Evolutionary conservation across 2,329 filamentous ascomycete species (phyloP), one percentile per base, ranked within the genome.

Genomic region (Rhynchosporium secalis): DNA sequence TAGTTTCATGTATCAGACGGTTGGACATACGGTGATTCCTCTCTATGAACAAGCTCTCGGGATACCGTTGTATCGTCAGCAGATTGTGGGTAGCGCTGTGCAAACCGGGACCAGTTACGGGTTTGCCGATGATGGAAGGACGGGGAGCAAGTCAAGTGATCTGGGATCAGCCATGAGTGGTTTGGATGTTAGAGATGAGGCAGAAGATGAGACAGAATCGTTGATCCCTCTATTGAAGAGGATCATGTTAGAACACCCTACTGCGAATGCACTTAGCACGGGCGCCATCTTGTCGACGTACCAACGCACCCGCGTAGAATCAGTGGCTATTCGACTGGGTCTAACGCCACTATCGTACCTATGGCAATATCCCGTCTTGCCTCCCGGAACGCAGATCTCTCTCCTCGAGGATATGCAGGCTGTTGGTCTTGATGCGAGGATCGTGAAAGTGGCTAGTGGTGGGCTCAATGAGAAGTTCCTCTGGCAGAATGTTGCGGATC

Each of bases 1-100:
- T 76, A 97, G 93, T 78, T 98, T 95, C 86, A 99, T 99, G 95
- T 99, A 98, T 80, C 95, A 99, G 80, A 99, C 95, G 3, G 91
- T 97, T 64, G 95, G 95, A 12, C 92, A 98, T 76, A 83, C 86
- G 62, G 80, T 97, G 20, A 88, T 98, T 62, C 92, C 93, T 2
- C 82, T 96, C 15, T 98, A 97, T 74, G 87, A 88, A 64, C 76
- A 84, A 54, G 92, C 91, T 40, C 86, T 96, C 1, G 86, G 83
- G 0, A 81, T 98, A 40, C 94, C 94, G 29, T 81, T 99, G 1
- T 97, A 95, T 76, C 87, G 95, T 26, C 85, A 88, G 69, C 79
- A 86, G 58, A 97, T 98, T 69, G 73, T 76, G 1, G 95, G 94
- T 46, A 79, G 78, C 4, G 89, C 91, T 0, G 81, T 89, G 28